Conservation (phyloP, 345 rosid genomes). For the Moringa oleifera region DNA sequence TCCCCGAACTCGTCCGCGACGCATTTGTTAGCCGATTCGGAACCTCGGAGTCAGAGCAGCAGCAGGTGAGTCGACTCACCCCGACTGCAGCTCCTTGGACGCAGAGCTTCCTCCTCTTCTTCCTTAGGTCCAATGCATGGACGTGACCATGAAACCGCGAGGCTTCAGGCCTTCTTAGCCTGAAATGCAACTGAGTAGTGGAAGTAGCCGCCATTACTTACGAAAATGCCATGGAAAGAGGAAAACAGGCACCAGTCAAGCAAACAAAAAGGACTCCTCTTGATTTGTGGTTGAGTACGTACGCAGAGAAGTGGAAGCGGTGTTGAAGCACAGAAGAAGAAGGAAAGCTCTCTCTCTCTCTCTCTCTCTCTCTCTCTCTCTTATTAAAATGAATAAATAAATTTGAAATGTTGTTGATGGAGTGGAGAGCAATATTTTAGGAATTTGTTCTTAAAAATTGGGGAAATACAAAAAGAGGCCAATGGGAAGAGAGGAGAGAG, state of each 20-base stretch:
- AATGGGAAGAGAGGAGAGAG: too few species aligned
- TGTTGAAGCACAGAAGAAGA: not conserved
- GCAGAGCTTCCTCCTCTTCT: slow-evolving; percentile 28
- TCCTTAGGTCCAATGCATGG: slow-evolving; percentile 24
- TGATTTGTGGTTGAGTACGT: too few species aligned
- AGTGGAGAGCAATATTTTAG: too few species aligned
- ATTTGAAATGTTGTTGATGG: too few species aligned
- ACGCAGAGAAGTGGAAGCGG: not conserved
- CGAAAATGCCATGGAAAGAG: slow-evolving; percentile 35
- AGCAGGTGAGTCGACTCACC: slow-evolving; percentile 36
- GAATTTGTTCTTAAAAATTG: too few species aligned
- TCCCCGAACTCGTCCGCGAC: slow-evolving; percentile 36
- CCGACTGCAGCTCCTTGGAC: slow-evolving; percentile 15
- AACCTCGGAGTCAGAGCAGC: slow-evolving; percentile 53
- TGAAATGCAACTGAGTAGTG: slow-evolving; percentile 59
- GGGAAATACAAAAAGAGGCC: too few species aligned
- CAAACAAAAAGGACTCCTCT: not conserved
- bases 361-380: too few species aligned
- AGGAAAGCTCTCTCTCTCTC: not conserved
- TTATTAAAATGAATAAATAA: too few species aligned
- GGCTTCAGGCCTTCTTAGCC: slow-evolving; percentile 21
- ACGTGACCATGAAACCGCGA: slow-evolving; percentile 17
- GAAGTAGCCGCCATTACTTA: slow-evolving; percentile 67
- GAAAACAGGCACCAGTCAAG: slow-evolving; percentile 10
- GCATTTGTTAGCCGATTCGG: slow-evolving; percentile 40